Percentiles rank a stretch among this genome's conserved stretches.
Evolutionary conservation across 2,329 filamentous ascomycete genomes (phyloP).

Genomic region (Colletotrichum cereale): DNA sequence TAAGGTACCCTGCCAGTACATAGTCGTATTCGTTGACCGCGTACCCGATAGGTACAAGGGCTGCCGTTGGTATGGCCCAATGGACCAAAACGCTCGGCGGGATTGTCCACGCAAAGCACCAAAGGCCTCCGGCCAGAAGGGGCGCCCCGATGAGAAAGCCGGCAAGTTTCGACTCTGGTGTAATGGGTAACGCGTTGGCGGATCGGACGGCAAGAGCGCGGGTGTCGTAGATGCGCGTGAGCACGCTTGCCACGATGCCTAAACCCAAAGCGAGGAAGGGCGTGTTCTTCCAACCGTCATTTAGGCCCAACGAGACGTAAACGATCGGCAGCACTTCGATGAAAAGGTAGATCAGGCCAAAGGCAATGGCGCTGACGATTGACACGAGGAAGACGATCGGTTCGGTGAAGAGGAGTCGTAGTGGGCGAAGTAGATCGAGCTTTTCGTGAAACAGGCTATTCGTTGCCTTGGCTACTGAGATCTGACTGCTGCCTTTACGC

Average conservation of each 20-base stretch:
- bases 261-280: constrained; percentile 12
- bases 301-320: constrained; percentile 13
- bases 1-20: constrained; percentile 28
- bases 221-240: constrained; percentile 19
- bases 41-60: constrained; percentile 59
- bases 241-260: constrained; percentile 11
- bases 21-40: constrained; percentile 58
- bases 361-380: constrained; percentile 9
- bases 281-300: constrained; percentile 4
- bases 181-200: constrained; percentile 23
- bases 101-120: constrained; percentile 61
- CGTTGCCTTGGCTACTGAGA: background rate
- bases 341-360: constrained; percentile 28
- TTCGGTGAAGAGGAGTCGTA: constrained; percentile 22
- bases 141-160: constrained; percentile 58
- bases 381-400: constrained; percentile 27
- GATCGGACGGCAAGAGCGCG: background rate
- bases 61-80: constrained; percentile 55
- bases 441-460: background rate
- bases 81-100: constrained; percentile 53
- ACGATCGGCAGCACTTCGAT: constrained; percentile 17
- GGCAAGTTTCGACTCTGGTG: constrained; percentile 37
- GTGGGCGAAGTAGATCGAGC: constrained; percentile 18
- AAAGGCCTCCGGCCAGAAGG: constrained; percentile 56
- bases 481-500: background rate